Percentiles rank a stretch among this genome's conserved stretches.
These are phyloP conservation scores for Pecoramyces ruminantium DNA, from an alignment of 192 early-diverging fungal genomes.

Conservation along the genomic window DNA sequence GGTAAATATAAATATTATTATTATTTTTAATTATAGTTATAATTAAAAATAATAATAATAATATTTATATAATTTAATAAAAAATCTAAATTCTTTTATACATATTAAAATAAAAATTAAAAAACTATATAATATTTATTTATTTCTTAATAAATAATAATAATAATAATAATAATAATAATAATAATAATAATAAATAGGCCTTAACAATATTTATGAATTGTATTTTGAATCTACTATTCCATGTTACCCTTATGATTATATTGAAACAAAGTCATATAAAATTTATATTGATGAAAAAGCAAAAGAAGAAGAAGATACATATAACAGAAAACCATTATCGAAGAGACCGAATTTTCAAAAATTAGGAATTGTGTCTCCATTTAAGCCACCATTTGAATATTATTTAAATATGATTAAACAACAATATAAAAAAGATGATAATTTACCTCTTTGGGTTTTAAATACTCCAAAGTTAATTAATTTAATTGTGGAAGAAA, in stretches of 20 bases:
- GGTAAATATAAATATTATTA: neutral
- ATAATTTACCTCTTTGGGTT: neutral
- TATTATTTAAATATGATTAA: constrained; percentile 12
- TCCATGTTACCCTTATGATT: constrained; percentile 70
- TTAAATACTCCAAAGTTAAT: neutral
- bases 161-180: too few relatives aligned
- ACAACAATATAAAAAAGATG: neutral
- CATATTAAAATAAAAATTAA: too few relatives aligned
- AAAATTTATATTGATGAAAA: constrained; percentile 17
- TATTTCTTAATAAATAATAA: too few relatives aligned
- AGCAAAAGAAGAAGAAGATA: constrained; percentile 17
- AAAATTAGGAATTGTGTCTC: constrained; percentile 41
- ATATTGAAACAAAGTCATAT: constrained; percentile 55
- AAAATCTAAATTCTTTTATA: too few relatives aligned
- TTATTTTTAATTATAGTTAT: too few relatives aligned
- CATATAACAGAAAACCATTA: constrained; percentile 51
- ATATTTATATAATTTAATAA: too few relatives aligned
- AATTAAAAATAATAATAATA: too few relatives aligned
- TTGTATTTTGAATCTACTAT: constrained; percentile 60
- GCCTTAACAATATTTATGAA: constrained; percentile 49
- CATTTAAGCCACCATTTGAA: constrained; percentile 55
- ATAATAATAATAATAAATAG: constrained; percentile 9
- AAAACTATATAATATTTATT: too few relatives aligned
- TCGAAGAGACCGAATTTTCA: constrained; percentile 69
- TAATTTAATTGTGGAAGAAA: neutral